Evolutionary conservation across 1,139 yeast species (phyloP), one percentile per base, ranked within the genome.

Genomic region (Candida glucosophila): DNA sequence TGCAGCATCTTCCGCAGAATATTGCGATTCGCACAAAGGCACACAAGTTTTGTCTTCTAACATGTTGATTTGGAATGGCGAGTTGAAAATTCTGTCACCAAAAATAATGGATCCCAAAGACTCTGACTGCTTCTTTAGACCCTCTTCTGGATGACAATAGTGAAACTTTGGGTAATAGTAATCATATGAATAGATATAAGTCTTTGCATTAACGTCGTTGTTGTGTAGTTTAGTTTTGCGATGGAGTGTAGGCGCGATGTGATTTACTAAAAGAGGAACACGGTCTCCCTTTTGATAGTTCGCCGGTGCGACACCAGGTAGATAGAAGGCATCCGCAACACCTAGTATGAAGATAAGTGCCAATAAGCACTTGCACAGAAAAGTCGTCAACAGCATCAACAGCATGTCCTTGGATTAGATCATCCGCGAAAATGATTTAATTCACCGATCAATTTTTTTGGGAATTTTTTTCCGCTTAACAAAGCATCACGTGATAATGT

Each of bases 271-370:
- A 30, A 90, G 58, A 5, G 93, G 88, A 26, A 90, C 77, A 3
- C 44, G 41, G 29, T 86, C 92, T 27, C 78, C 86, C 34, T 69
- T 61, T 26, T 69, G 64, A 48, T 88, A 90, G 31, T 88, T 79
- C 1, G 92, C 81, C 12, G 98, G 97, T 0, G 96, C 93, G 16
- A 86, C 92, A 8, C 97, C 97, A 0, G 97, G 97, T 34, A 90
- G 63, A 49, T 88, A 88, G 55, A 88, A 88, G 3, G 77, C 93
- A 26, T 47, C 40, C 11, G 58, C 43, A 23, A 47, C 26, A 16
- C 51, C 44, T 26, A 46, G 17, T 16, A 47, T 28, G 24, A 34
- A 46, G 20, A 47, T 29, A 29, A 47, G 30, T 15, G 38, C 36
- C 20, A 43, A 23, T 19, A 48, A 17, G 12, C 29, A 6, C 20